phyloP scores from a whole-genome alignment of 2,329 filamentous ascomycete genomes.

The Emergomyces africanus region DNA sequence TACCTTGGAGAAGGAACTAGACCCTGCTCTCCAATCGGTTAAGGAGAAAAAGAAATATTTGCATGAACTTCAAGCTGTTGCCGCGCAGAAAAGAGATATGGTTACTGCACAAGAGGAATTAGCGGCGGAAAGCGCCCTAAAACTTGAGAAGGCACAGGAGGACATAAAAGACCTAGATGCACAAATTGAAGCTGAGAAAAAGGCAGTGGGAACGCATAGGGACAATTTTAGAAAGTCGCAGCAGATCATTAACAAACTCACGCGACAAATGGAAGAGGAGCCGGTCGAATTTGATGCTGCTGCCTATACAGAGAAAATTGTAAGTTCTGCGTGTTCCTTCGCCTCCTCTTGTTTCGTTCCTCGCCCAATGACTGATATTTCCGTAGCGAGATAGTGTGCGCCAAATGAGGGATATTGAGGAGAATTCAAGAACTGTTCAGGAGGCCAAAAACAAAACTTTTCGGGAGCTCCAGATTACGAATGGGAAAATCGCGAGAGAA shows the following conservation, averaged over 20 bases:
- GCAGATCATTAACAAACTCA: conserved; percentile 48
- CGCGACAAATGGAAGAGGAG: conserved; percentile 48
- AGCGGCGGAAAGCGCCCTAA: conserved; percentile 28
- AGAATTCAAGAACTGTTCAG: conserved; percentile 31
- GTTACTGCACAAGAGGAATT: conserved; percentile 43
- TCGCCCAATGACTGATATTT: conserved; percentile 15
- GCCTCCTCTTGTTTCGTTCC: background rate
- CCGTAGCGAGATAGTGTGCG: conserved; percentile 44
- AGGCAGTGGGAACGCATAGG: conserved; percentile 38
- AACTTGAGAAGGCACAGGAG: conserved; percentile 28
- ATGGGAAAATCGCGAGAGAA: conserved; percentile 27
- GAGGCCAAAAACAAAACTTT: conserved; percentile 18
- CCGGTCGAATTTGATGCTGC: conserved; percentile 55
- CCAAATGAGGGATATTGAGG: conserved; percentile 22
- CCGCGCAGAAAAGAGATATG: conserved; percentile 41
- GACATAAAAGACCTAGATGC: conserved; percentile 24
- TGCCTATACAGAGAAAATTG: conserved; percentile 60
- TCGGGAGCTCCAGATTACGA: conserved; percentile 23
- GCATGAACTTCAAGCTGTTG: conserved; percentile 41
- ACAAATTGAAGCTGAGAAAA: conserved; percentile 40
- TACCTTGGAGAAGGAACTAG: conserved; percentile 46
- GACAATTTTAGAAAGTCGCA: conserved; percentile 40
- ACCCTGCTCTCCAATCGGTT: conserved; percentile 57
- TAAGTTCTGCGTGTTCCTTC: conserved; percentile 28
- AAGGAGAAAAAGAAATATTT: conserved; percentile 57